phyloP scores from a whole-genome alignment of 805 yeast genomes.

The Metschnikowia aberdeeniae region DNA sequence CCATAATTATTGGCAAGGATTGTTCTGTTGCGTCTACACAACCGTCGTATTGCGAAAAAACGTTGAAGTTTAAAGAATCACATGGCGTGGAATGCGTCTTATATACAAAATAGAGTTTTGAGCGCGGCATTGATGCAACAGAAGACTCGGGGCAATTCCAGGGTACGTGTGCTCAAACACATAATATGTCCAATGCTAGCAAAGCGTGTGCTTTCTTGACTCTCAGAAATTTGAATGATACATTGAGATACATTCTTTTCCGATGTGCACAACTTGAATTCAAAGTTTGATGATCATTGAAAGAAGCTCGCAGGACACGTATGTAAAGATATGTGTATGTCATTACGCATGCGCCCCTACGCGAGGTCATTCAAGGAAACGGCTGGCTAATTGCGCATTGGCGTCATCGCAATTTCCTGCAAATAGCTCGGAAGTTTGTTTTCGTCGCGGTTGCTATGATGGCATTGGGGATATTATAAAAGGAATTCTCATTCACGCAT shows the following conservation, averaged over 20 bases:
- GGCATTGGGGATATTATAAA: neutral
- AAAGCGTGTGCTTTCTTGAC: no score
- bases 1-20: no score
- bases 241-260: no score
- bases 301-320: neutral
- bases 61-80: neutral
- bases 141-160: neutral
- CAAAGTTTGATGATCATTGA: neutral
- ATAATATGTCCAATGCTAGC: no score
- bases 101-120: neutral
- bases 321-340: neutral
- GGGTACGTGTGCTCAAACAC: no score
- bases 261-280: no score
- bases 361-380: conserved; percentile 3
- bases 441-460: conserved; percentile 3
- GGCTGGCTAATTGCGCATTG: conserved; percentile 3
- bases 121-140: neutral
- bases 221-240: no score
- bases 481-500: neutral
- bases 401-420: conserved; percentile 1
- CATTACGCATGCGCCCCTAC: neutral
- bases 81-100: neutral
- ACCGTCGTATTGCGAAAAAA: no score
- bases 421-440: neutral
- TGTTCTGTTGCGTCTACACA: no score